phyloP scores from a whole-genome alignment of 179 eudicot genomes.

The Camellia oleifera region DNA sequence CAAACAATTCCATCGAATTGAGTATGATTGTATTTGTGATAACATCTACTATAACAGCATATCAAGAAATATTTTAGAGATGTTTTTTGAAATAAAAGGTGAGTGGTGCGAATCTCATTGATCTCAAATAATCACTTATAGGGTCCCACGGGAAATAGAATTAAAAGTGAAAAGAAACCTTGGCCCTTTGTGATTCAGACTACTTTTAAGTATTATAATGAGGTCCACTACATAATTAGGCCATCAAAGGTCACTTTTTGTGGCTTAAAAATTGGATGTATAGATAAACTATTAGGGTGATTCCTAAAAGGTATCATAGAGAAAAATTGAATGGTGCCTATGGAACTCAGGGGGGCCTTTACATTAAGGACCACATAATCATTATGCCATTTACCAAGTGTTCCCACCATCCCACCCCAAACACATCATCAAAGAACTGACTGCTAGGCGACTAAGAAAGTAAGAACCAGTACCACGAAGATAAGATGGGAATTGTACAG shows the following conservation, averaged over 20 bases:
- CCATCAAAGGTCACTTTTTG: background rate
- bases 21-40: no score
- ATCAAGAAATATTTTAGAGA: no score
- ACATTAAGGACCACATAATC: background rate
- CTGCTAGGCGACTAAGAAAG: background rate
- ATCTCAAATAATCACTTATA: background rate
- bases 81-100: background rate
- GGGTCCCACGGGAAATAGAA: background rate
- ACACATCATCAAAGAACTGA: background rate
- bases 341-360: background rate
- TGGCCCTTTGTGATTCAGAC: background rate
- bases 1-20: no score
- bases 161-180: background rate
- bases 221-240: background rate
- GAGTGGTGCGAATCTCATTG: background rate
- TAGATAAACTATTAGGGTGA: background rate
- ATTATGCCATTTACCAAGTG: slow-evolving; percentile 1
- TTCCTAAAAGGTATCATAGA: background rate
- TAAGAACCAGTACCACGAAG: slow-evolving; percentile 4
- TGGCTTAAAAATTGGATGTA: background rate
- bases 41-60: no score
- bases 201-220: background rate
- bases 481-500: background rate
- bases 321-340: no score
- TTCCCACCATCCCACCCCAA: slow-evolving; percentile 6